A percentile compares a stretch with the other conserved stretches of the same genome.
Evolutionary conservation across 306 rosid genomes (phyloP).

Genomic region (Ceratonia siliqua): DNA sequence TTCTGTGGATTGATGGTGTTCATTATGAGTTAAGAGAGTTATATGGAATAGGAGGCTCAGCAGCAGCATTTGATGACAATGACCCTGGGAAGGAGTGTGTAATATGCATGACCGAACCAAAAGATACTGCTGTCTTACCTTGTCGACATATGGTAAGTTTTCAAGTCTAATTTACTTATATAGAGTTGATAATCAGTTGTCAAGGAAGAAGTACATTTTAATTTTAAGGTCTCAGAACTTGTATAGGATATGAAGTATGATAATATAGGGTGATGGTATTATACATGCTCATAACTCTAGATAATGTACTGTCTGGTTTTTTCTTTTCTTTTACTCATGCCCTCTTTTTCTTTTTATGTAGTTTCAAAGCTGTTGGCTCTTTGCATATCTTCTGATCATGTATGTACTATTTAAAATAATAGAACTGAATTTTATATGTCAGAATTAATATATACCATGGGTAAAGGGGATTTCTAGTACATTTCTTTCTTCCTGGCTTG

Average conservation of each 20-base stretch:
- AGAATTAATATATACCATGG: neutral
- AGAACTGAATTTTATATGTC: neutral
- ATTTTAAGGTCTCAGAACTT: conserved; percentile 5
- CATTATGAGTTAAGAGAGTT: conserved; percentile 88
- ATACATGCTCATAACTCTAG: conserved; percentile 23
- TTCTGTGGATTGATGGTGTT: conserved; percentile 80
- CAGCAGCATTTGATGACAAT: conserved; percentile 55
- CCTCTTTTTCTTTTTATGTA: neutral
- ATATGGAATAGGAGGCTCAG: conserved; percentile 78
- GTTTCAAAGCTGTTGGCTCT: neutral
- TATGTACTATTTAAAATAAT: neutral
- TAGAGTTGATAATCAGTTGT: conserved; percentile 13
- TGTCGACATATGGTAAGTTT: conserved; percentile 88
- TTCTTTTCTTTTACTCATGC: neutral
- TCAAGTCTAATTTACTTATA: conserved; percentile 19
- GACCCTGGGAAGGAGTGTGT: conserved; percentile 87
- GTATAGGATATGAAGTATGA: conserved; percentile 7
- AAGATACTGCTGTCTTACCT: conserved; percentile 85
- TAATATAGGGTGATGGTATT: neutral
- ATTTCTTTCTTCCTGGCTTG: conserved; percentile 12
- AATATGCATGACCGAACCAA: conserved; percentile 95
- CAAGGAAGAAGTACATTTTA: conserved; percentile 11
- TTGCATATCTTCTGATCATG: conserved; percentile 8
- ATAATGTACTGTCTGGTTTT: neutral
- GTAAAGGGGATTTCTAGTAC: neutral